Evolutionary conservation across 2,329 filamentous ascomycete genomes (phyloP), one percentile per base, ranked within the genome.

Genomic region (Colletotrichum sp.): DNA sequence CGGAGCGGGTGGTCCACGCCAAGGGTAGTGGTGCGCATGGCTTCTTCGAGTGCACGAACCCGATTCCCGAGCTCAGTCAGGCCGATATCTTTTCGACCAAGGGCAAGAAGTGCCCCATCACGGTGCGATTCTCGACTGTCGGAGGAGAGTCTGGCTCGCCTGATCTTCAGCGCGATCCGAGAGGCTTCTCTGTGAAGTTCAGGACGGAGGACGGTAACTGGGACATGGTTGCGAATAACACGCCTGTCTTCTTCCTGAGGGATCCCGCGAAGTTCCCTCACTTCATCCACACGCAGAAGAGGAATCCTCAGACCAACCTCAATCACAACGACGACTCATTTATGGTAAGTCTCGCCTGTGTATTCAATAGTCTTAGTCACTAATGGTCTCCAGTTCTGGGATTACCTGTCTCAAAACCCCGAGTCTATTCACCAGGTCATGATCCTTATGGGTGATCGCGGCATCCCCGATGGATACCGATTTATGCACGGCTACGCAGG

Each of bases 111-210:
- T 89, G 87, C 1, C 83, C 85, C 5, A 69, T 78, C 12, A 52
- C 75, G 4, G 74, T 91, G 18, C 90, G 92, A 12, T 92, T 94
- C 81, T 94, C 92, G 0, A 94, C 92, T 3, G 93, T 95, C 8
- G 91, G 92, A 18, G 92, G 92, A 3, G 92, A 89, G 60, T 87
- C 90, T 8, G 93, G 93, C 8, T 93, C 91, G 72, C 88, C 90
- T 7, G 93, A 95, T 77, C 91, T 91, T 0, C 92, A 90, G 4
- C 89, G 93, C 21, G 93, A 94, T 84, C 91, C 93, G 0, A 92
- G 93, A 72, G 93, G 93, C 0, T 94, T 81, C 92, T 92, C 18
- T 0, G 79, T 79, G 7, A 82, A 82, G 69, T 78, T 82, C 16
- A 80, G 81, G 30, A 82, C 81, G 0, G 79, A 81, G 32, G 81